Evolutionary conservation across 2,329 filamentous ascomycete genomes (phyloP).

Genomic region (Thermomyces lanuginosus): DNA sequence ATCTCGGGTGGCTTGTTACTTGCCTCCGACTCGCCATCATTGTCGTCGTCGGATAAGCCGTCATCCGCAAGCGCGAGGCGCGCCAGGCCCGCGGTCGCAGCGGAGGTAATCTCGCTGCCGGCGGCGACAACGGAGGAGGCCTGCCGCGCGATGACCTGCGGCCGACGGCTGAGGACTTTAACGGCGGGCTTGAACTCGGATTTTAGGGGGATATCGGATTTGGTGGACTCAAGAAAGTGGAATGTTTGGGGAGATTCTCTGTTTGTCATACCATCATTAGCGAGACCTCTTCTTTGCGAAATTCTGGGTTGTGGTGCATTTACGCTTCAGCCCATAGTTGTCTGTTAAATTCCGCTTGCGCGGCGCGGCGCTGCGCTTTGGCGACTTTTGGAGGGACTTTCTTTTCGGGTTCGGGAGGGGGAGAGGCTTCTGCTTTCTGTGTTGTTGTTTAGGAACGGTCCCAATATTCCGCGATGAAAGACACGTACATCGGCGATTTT

Average conservation of each 20-base stretch:
- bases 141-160: conserved; percentile 46
- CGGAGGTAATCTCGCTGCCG: conserved; percentile 15
- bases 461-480: conserved; percentile 1
- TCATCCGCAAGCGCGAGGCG: conserved; percentile 28
- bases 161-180: conserved; percentile 72
- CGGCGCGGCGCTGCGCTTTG: conserved; percentile 60
- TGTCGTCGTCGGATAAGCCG: conserved; percentile 44
- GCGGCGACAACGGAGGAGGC: conserved; percentile 25
- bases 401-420: conserved; percentile 26
- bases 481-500: conserved; percentile 50
- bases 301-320: conserved; percentile 4
- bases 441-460: conserved; percentile 2
- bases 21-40: conserved; percentile 41
- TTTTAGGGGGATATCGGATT: conserved; percentile 46
- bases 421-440: conserved; percentile 21
- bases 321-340: conserved; percentile 84
- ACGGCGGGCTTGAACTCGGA: conserved; percentile 65
- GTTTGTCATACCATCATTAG: conserved; percentile 4
- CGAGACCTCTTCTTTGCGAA: neutral
- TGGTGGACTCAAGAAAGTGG: conserved; percentile 58
- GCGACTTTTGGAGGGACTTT: conserved; percentile 40
- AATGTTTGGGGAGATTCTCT: conserved; percentile 61
- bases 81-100: conserved; percentile 27
- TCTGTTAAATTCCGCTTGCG: conserved; percentile 69
- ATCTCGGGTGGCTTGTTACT: conserved; percentile 44